Percentiles rank a stretch among this genome's conserved stretches.
Conservation (phyloP, 2,329 filamentous ascomycete genomes). For the Colletotrichum gloeosporioides region DNA sequence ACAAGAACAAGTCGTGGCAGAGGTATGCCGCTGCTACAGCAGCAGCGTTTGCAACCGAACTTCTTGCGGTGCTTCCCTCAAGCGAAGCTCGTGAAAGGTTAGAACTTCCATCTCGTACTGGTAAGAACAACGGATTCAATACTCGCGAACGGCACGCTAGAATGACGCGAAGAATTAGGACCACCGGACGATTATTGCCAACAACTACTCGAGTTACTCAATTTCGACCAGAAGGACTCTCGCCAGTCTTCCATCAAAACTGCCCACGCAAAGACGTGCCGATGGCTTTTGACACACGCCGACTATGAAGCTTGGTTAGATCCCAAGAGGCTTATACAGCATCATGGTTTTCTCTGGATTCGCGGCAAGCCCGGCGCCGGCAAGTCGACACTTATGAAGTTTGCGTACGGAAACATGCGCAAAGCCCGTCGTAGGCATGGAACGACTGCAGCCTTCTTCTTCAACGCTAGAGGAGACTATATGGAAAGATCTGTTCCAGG, state of each 20-base stretch:
- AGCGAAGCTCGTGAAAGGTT: accelerated
- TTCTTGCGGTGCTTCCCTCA: neutral
- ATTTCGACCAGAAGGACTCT: conserved; percentile 19
- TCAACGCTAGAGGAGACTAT: conserved; percentile 6
- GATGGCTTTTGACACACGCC: conserved; percentile 18
- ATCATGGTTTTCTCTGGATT: neutral
- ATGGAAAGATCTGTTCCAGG: conserved; percentile 6
- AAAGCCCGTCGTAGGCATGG: neutral
- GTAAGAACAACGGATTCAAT: neutral
- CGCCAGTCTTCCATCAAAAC: conserved; percentile 9
- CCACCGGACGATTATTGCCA: neutral
- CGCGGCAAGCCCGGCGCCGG: neutral
- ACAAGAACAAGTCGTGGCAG: conserved; percentile 42
- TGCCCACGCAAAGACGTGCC: conserved; percentile 23
- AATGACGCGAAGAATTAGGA: neutral
- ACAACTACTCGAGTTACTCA: conserved; percentile 7
- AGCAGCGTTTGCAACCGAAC: conserved; percentile 27
- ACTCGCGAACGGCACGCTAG: neutral
- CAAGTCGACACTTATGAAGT: conserved; percentile 9
- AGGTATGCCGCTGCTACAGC: conserved; percentile 35
- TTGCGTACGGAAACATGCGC: neutral
- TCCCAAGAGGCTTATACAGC: accelerated
- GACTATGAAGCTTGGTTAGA: conserved; percentile 19
- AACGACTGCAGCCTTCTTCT: conserved; percentile 1
- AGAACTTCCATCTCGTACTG: accelerated